phyloP scores from a whole-genome alignment of 306 rosid species.

The Quercus engelmannii region DNA sequence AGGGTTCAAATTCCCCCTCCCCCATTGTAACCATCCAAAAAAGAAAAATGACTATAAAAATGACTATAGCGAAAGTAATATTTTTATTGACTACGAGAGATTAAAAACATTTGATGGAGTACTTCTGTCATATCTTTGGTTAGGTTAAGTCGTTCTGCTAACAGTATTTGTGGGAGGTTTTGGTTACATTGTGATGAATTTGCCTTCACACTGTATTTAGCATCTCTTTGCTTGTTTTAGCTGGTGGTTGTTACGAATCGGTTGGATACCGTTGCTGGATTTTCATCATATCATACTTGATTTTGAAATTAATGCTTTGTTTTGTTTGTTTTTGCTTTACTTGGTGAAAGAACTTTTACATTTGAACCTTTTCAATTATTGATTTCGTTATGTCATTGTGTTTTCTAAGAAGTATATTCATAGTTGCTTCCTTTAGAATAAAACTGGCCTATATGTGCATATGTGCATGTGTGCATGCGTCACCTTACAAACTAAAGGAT shows the following conservation, averaged over 20 bases:
- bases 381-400: not conserved
- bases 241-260: not conserved
- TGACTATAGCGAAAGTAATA: not conserved
- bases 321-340: not conserved
- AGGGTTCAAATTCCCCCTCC: no score
- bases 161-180: not conserved
- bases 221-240: not conserved
- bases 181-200: not conserved
- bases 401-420: not conserved
- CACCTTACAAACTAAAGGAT: conserved; percentile 7
- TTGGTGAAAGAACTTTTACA: not conserved
- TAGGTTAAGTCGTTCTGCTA: not conserved
- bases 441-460: not conserved
- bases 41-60: not conserved
- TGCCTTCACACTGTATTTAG: not conserved
- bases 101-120: not conserved
- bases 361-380: not conserved
- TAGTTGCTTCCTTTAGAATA: conserved; percentile 1
- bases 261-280: not conserved
- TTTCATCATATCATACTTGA: not conserved
- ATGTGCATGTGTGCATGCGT: not conserved
- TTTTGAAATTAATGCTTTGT: not conserved
- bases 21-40: no score
- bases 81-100: not conserved
- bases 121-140: not conserved